A percentile compares a stretch with the other conserved stretches of the same genome.
phyloP scores from a whole-genome alignment of 2,329 filamentous ascomycete species.

The Cytospora leucostoma region DNA sequence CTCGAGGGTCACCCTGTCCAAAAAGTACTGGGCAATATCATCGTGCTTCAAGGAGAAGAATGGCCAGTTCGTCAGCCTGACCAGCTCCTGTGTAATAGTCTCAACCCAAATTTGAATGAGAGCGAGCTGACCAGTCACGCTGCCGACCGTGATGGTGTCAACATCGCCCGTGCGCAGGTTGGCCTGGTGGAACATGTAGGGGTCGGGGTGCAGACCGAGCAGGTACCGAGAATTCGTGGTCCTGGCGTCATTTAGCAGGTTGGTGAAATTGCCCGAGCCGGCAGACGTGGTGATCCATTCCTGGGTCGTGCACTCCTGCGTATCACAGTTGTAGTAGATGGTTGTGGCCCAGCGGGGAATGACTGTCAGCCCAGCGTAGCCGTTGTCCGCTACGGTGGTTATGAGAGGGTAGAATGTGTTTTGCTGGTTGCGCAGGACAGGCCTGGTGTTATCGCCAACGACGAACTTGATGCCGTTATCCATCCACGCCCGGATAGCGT shows the following conservation, averaged over 20 bases:
- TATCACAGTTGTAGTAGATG: constrained; percentile 67
- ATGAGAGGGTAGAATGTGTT: constrained; percentile 58
- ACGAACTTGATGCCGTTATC: constrained; percentile 61
- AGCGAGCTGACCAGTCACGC: constrained; percentile 47
- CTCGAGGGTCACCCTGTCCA: constrained; percentile 55
- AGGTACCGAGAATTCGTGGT: constrained; percentile 58
- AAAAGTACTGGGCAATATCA: constrained; percentile 53
- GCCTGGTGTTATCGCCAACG: constrained; percentile 65
- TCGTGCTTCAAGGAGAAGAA: constrained; percentile 58
- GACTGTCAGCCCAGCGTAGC: constrained; percentile 56
- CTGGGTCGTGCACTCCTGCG: constrained; percentile 54
- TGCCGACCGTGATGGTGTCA: constrained; percentile 49
- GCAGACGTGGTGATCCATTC: constrained; percentile 63
- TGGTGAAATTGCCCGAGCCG: constrained; percentile 53
- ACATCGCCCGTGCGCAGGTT: constrained; percentile 57
- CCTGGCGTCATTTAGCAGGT: constrained; percentile 53
- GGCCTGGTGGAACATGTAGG: constrained; percentile 67
- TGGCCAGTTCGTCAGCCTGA: constrained; percentile 51
- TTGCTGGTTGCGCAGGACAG: constrained; percentile 52
- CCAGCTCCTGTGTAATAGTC: constrained; percentile 53
- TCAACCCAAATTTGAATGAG: constrained; percentile 61
- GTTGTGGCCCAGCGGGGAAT: constrained; percentile 62
- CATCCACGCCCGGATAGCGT: constrained; percentile 59
- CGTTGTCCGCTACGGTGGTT: constrained; percentile 51
- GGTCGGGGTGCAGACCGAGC: constrained; percentile 55